Percentiles rank a stretch among this genome's conserved stretches.
Conservation (phyloP, 345 rosid genomes). For the Stellera chamaejasme region DNA sequence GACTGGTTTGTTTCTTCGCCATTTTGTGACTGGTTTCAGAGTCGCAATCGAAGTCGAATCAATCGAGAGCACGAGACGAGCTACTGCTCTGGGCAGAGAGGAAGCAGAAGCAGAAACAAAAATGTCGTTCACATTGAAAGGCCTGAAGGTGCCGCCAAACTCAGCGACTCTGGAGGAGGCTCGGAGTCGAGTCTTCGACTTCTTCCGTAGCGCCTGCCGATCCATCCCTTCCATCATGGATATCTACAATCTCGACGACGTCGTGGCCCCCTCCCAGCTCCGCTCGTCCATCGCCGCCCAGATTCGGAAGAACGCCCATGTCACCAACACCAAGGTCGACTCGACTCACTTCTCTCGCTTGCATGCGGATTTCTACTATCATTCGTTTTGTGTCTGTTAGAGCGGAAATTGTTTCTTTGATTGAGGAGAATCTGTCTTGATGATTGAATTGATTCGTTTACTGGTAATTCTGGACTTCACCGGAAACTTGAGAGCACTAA, state of each 20-base stretch:
- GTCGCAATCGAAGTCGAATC: too few relatives aligned
- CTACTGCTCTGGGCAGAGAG: neutral
- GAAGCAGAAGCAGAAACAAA: neutral
- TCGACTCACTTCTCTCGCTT: conserved; percentile 10
- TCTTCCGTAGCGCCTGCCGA: conserved; percentile 78
- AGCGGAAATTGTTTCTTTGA: neutral
- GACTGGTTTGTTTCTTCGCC: too few relatives aligned
- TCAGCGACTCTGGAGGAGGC: conserved; percentile 86
- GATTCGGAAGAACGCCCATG: conserved; percentile 69
- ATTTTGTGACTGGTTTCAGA: too few relatives aligned
- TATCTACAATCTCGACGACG: conserved; percentile 85
- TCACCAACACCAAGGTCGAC: conserved; percentile 79
- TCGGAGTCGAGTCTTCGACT: conserved; percentile 57
- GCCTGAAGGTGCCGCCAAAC: conserved; percentile 73
- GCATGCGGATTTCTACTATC: neutral
- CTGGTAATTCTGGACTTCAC: too few relatives aligned
- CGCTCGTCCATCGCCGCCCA: conserved; percentile 74
- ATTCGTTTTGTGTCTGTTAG: too few relatives aligned
- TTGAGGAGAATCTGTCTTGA: neutral
- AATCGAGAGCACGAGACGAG: too few relatives aligned
- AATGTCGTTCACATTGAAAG: conserved; percentile 57
- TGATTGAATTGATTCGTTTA: too few relatives aligned
- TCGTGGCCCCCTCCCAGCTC: conserved; percentile 64
- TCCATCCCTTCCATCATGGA: conserved; percentile 76
- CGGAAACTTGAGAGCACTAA: too few relatives aligned